Evolutionary conservation across 768 basidiomycete species (phyloP).

Genomic region (Mycena kentingensis): DNA sequence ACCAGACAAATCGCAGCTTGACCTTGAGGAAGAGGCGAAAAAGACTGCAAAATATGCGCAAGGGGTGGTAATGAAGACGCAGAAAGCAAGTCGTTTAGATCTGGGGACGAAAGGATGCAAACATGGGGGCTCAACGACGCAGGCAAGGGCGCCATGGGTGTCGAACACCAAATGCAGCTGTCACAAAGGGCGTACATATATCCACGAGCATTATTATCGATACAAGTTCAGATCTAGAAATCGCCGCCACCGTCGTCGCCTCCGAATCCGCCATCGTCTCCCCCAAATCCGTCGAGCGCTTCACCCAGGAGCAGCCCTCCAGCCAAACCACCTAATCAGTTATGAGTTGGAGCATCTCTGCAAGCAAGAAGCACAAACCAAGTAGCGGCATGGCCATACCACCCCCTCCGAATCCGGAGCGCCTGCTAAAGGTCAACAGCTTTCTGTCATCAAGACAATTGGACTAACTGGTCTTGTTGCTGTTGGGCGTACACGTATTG

Average conservation of each 20-base stretch:
- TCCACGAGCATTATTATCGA: not conserved
- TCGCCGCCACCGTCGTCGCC: constrained; percentile 21
- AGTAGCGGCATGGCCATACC: constrained; percentile 42
- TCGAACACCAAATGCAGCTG: not conserved
- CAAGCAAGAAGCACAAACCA: not conserved
- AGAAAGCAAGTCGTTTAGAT: constrained; percentile 63
- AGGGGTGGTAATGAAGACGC: constrained; percentile 66
- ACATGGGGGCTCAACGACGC: constrained; percentile 81
- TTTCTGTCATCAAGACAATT: constrained; percentile 20
- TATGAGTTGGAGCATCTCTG: not conserved
- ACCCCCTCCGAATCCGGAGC: constrained; percentile 31
- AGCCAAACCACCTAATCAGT: constrained; percentile 43
- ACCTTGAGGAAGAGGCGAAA: constrained; percentile 84
- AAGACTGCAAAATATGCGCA: constrained; percentile 77
- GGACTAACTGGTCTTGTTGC: constrained; percentile 24
- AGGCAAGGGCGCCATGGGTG: constrained; percentile 45
- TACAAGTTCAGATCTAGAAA: not conserved
- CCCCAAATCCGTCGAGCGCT: constrained; percentile 39
- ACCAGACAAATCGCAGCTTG: constrained; percentile 20
- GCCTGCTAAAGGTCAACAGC: constrained; percentile 21
- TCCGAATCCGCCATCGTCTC: constrained; percentile 27
- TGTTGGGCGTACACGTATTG: constrained; percentile 20
- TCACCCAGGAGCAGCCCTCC: constrained; percentile 55
- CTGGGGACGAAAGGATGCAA: constrained; percentile 70
- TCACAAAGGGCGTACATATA: too few species aligned